A percentile compares a stretch with the other conserved stretches of the same genome.
Evolutionary conservation across 179 eudicot genomes (phyloP).

Genomic region (Actinidia arguta): DNA sequence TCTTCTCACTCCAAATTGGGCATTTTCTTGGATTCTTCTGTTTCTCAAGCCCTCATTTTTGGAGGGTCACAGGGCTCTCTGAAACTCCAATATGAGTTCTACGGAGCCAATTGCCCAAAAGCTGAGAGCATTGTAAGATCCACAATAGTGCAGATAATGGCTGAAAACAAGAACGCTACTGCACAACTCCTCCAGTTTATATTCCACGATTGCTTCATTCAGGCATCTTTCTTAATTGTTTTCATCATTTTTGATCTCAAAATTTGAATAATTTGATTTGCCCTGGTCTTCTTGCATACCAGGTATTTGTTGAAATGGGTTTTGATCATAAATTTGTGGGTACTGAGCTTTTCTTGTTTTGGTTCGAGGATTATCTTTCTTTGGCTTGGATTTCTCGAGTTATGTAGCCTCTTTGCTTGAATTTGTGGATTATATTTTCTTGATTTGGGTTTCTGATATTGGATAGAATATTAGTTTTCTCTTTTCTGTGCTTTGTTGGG

Average conservation of each 20-base stretch:
- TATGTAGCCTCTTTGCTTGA: background rate
- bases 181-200: slow-evolving; percentile 24
- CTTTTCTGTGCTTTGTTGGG: too few species aligned
- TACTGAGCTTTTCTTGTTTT: background rate
- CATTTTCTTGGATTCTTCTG: too few species aligned
- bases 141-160: slow-evolving; percentile 1
- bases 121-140: slow-evolving; percentile 15
- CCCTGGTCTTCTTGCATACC: background rate
- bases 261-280: background rate
- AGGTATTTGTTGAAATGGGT: background rate
- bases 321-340: background rate
- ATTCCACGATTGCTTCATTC: slow-evolving; percentile 33
- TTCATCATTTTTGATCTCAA: background rate
- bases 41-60: background rate
- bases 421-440: background rate
- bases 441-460: background rate
- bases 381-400: background rate
- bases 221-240: background rate
- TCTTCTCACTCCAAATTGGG: too few species aligned
- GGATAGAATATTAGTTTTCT: too few species aligned
- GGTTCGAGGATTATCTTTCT: background rate
- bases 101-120: slow-evolving; percentile 17
- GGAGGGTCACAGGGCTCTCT: background rate
- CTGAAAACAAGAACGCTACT: slow-evolving; percentile 6
- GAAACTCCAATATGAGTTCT: slow-evolving; percentile 22